These are phyloP conservation scores for Asterochloris erici DNA, from an alignment of 139 green algal genomes.

Conservation along the genomic window DNA sequence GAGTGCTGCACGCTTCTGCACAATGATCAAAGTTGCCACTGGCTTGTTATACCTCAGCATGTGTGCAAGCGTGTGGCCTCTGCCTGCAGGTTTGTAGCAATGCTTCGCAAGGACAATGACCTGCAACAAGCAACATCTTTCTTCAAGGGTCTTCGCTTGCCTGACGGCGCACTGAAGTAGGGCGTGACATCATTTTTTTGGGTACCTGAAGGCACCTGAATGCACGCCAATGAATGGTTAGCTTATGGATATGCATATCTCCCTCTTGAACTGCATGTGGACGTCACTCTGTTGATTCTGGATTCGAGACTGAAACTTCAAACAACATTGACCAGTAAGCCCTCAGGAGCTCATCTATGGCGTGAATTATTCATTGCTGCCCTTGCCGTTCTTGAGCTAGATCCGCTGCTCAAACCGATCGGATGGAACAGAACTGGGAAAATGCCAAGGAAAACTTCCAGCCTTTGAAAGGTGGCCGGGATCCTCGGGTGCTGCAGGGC, in stretches of 20 bases:
- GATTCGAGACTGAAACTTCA: no score
- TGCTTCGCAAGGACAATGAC: conserved; percentile 18
- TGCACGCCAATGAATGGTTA: no score
- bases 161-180: background rate
- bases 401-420: no score
- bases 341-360: no score
- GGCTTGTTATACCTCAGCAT: background rate
- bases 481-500: conserved; percentile 33
- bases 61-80: no score
- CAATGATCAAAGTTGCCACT: background rate
- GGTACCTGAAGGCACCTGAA: no score
- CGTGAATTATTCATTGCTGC: no score
- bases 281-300: background rate
- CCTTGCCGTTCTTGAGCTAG: no score
- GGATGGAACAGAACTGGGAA: conserved; percentile 64
- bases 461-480: conserved; percentile 63
- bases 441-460: conserved; percentile 84
- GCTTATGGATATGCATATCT: background rate
- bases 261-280: background rate
- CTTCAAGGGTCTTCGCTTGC: conserved; percentile 1
- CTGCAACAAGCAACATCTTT: conserved; percentile 16
- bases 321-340: no score
- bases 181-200: no score
- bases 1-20: background rate
- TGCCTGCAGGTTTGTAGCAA: conserved; percentile 14